phyloP scores from a whole-genome alignment of 1,284 basidiomycete genomes.

The Pseudozyma pruni region DNA sequence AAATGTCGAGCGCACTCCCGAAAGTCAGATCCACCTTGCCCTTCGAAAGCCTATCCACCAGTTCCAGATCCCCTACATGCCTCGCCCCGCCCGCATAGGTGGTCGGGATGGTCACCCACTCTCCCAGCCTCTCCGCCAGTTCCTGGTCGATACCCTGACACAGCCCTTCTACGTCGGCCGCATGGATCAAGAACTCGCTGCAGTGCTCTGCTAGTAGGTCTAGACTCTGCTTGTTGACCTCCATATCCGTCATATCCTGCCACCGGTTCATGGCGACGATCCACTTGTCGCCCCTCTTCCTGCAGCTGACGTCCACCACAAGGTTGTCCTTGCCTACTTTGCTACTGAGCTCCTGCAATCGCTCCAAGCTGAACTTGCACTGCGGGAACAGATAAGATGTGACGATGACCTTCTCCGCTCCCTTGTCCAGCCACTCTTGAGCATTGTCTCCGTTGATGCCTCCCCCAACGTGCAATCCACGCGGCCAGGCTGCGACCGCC shows the following conservation, averaged over 20 bases:
- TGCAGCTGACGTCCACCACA: slow-evolving; percentile 96
- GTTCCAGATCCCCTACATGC: slow-evolving; percentile 82
- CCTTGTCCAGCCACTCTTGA: slow-evolving; percentile 82
- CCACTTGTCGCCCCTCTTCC: slow-evolving; percentile 82
- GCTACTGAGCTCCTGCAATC: slow-evolving; percentile 76
- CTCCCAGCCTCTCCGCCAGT: slow-evolving; percentile 83
- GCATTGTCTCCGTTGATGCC: slow-evolving; percentile 88
- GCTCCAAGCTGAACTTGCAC: slow-evolving; percentile 79
- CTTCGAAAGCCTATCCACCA: slow-evolving; percentile 81
- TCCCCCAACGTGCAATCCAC: slow-evolving; percentile 89
- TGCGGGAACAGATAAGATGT: slow-evolving; percentile 93
- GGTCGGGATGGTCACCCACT: slow-evolving; percentile 90
- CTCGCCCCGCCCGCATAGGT: slow-evolving; percentile 98
- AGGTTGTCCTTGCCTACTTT: slow-evolving; percentile 84
- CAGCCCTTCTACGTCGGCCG: slow-evolving; percentile 96
- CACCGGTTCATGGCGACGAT: slow-evolving; percentile 98
- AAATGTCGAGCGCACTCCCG: slow-evolving; percentile 86
- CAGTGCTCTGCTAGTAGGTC: slow-evolving; percentile 45
- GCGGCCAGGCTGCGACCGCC: slow-evolving; percentile 84
- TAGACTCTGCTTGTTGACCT: slow-evolving; percentile 73
- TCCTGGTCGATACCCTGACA: slow-evolving; percentile 96
- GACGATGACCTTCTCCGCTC: slow-evolving; percentile 96
- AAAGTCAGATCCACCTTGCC: slow-evolving; percentile 95
- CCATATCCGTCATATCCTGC: slow-evolving; percentile 95
- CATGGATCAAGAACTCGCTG: slow-evolving; percentile 95